A percentile compares a stretch with the other conserved stretches of the same genome.
These are phyloP conservation scores for Globisporangium solare DNA, from an alignment of 352 stramenopile species.

Conservation along the genomic window DNA sequence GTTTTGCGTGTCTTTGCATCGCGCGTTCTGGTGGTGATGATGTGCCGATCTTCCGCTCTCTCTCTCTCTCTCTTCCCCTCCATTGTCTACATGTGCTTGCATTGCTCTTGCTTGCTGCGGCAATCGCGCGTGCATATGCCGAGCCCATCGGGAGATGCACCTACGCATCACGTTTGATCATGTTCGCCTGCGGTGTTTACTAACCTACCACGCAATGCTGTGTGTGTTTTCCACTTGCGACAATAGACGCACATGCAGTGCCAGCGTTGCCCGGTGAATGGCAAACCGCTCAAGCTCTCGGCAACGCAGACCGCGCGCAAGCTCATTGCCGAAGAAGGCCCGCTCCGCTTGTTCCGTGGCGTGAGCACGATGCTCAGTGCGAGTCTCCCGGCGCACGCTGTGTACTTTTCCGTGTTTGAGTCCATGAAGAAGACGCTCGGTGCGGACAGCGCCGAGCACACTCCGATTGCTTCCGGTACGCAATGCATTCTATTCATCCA, in stretches of 20 bases:
- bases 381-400: slow-evolving; percentile 95
- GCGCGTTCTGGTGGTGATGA: too few species aligned
- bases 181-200: background rate
- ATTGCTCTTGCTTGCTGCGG: too few species aligned
- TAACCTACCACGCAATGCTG: too few species aligned
- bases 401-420: slow-evolving; percentile 94
- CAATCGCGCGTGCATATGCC: too few species aligned
- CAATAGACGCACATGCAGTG: slow-evolving; percentile 96
- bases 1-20: too few species aligned
- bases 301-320: slow-evolving; percentile 57
- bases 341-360: slow-evolving; percentile 91
- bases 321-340: slow-evolving; percentile 63
- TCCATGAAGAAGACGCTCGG: slow-evolving; percentile 77
- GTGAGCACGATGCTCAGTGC: slow-evolving; percentile 97
- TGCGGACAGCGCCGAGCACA: slow-evolving; percentile 65
- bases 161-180: background rate
- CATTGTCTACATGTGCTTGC: too few species aligned
- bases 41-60: too few species aligned
- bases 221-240: background rate
- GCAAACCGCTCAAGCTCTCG: slow-evolving; percentile 45
- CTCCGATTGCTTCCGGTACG: slow-evolving; percentile 58
- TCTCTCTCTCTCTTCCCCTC: too few species aligned
- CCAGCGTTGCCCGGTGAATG: slow-evolving; percentile 70
- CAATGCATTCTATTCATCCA: slow-evolving; percentile 1
- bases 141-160: too few species aligned